Evolutionary conservation across 768 basidiomycete species (phyloP), one percentile per base, ranked within the genome.

Genomic region (Tubosaeta sp.): DNA sequence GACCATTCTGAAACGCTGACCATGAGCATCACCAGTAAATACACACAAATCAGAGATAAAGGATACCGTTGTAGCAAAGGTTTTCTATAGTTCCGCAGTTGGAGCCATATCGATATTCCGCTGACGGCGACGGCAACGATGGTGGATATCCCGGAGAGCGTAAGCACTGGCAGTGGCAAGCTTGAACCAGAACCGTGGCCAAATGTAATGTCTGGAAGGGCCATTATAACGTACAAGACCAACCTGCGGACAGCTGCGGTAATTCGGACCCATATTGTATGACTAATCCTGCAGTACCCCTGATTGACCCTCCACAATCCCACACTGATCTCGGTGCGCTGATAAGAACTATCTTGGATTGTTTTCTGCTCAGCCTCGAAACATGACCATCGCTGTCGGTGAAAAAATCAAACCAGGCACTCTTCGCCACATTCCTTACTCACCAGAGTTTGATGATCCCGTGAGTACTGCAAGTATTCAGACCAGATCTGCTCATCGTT

Each of bases 21-120:
- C 2, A 38, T 49, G 30, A 47, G 59, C 71, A 25, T 19, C 6
- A 36, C 13, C 10, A 12, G 2, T 16, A 19, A 32, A 19, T 3
- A 16, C 12, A 36, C 9, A n/a, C 11, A 34, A 44, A 12, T n/a
- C n/a, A n/a, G 18, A 13, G 18, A 24, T 18, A 13, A 40, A 2
- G 43, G 51, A 54, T 47, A 91, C 90, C 90, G 75, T 72, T 92
- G 92, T 22, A 92, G 66, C 9, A 79, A 65, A 7, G 90, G 90
- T 66, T 90, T 87, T 51, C 90, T 74, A 62, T 95, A 95, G 66
- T 90, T 93, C 66, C 87, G 84, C 50, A 94, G 73, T 50, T 94
- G 93, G 3, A 90, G 74, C 59, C 77, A 80, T 55, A 95, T 91
- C 3, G 88, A 89, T 62, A 79, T 75, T 19, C 79, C 76, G 10